phyloP scores from a whole-genome alignment of 1,284 basidiomycete species.

The Tranzscheliella williamsii region DNA sequence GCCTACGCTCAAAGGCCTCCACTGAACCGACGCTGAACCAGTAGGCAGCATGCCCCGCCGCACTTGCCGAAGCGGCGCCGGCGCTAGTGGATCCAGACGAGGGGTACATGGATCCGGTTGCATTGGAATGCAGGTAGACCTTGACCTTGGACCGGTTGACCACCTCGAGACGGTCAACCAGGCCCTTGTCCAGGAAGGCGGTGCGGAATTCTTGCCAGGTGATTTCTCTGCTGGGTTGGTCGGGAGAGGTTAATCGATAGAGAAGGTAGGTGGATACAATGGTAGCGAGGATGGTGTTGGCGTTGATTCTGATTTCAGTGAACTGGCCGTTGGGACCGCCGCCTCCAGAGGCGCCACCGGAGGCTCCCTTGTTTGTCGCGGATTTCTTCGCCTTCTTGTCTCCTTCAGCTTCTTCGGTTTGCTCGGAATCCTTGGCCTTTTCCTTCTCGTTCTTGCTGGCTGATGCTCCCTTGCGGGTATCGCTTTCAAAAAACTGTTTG shows the following conservation, averaged over 20 bases:
- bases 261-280: slow-evolving; percentile 71
- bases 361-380: slow-evolving; percentile 17
- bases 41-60: slow-evolving; percentile 65
- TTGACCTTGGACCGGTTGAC: slow-evolving; percentile 89
- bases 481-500: slow-evolving; percentile 50
- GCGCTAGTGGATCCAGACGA: slow-evolving; percentile 4
- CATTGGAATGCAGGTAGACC: slow-evolving; percentile 79
- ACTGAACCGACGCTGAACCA: slow-evolving; percentile 97
- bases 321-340: slow-evolving; percentile 29
- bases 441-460: slow-evolving; percentile 19
- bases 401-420: slow-evolving; percentile 20
- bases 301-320: slow-evolving; percentile 53
- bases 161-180: slow-evolving; percentile 91
- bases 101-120: slow-evolving; percentile 69
- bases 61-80: slow-evolving; percentile 9
- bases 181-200: slow-evolving; percentile 89
- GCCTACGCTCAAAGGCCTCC: slow-evolving; percentile 91
- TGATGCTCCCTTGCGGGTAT: slow-evolving; percentile 17
- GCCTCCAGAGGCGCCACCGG: slow-evolving; percentile 4
- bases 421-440: slow-evolving; percentile 19
- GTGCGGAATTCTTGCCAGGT: slow-evolving; percentile 99
- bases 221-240: slow-evolving; percentile 74
- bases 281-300: slow-evolving; percentile 53
- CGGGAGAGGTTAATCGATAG: slow-evolving; percentile 68
- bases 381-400: slow-evolving; percentile 30